Evolutionary conservation across 768 basidiomycete species (phyloP), one percentile per base, ranked within the genome.

Genomic region (Nevesoporus exiguus): DNA sequence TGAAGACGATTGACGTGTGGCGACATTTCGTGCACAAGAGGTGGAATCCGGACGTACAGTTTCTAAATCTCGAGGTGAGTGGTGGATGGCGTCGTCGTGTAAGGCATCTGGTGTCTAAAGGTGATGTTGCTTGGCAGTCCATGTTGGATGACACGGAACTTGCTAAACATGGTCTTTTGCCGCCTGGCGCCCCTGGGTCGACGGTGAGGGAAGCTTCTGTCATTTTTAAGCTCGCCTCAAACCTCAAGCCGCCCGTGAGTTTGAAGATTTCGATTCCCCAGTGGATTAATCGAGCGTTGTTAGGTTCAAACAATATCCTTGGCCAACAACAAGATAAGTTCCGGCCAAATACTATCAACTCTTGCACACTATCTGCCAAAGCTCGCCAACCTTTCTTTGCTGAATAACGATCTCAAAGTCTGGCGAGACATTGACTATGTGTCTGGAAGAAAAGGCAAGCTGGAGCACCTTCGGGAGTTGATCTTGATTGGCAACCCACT

Each of bases 221-320:
- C 10, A 84, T 98, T 42, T 94, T 94, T 77, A 94, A 94, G 70
- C 76, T 95, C 11, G 91, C 93, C 1, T 78, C 81, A 19, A 80
- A 86, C 60, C 80, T 94, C 49, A 83, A 82, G 59, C 93, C 93
- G 34, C 79, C 83, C 52, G 91, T 90, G 62, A 51, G 76, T 63
- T 24, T 48, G 15, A 25, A 4, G 24, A 2, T 42, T 47, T 19
- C 40, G 52, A 17, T 21, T 8, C 21, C 7, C 3, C 3, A 2
- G 37, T 5, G 10, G 13, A n/a, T 42, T 34, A 29, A 36, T 22
- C 45, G 49, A 59, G 25, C 22, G 3, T 52, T 41, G 11, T 47
- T 37, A 88, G 86, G 80, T 88, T 36, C 80, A 86, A 67, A 93
- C 94, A 0, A 71, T 98, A 13, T 95, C 93, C 0, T 77, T 98